A percentile compares a stretch with the other conserved stretches of the same genome.
Evolutionary conservation across 768 basidiomycete genomes (phyloP).

Genomic region (Suillus decipiens): DNA sequence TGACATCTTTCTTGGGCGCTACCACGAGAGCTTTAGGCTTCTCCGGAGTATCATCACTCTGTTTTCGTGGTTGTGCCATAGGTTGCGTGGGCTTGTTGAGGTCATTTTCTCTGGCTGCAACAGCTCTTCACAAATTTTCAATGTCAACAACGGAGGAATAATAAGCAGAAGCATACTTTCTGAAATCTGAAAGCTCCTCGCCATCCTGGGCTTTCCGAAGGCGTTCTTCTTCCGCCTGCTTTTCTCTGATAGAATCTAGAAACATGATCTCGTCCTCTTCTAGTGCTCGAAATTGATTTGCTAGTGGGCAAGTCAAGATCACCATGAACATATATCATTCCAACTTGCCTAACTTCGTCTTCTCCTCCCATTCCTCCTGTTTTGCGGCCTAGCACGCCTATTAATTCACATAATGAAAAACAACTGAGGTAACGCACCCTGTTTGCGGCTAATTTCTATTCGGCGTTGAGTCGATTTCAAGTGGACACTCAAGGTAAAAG

Average conservation of each 20-base stretch:
- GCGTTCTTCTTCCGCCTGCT: slow-evolving; percentile 74
- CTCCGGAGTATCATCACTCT: slow-evolving; percentile 22
- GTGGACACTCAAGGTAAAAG: slow-evolving; percentile 6
- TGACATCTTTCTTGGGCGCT: slow-evolving; percentile 60
- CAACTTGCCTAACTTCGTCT: slow-evolving; percentile 65
- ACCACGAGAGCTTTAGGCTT: slow-evolving; percentile 33
- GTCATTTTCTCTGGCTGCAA: slow-evolving; percentile 65
- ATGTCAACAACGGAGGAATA: slow-evolving; percentile 4
- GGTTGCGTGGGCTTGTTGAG: slow-evolving; percentile 41
- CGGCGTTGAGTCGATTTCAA: slow-evolving; percentile 15
- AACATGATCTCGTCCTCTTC: slow-evolving; percentile 93
- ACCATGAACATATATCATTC: slow-evolving; percentile 4
- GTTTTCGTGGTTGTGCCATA: slow-evolving; percentile 37
- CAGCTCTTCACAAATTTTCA: slow-evolving; percentile 46
- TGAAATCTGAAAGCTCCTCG: slow-evolving; percentile 76
- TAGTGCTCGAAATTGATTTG: slow-evolving; percentile 86
- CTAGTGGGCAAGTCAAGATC: slow-evolving; percentile 37
- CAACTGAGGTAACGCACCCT: slow-evolving; percentile 49
- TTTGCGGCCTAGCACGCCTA: slow-evolving; percentile 65
- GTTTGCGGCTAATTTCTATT: slow-evolving; percentile 86
- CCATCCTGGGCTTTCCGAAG: slow-evolving; percentile 74
- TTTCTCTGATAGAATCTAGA: slow-evolving; percentile 78
- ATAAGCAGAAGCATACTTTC: slow-evolving; percentile 53
- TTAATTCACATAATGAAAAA: slow-evolving; percentile 1
- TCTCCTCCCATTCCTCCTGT: slow-evolving; percentile 93